Evolutionary conservation across 2,329 filamentous ascomycete genomes (phyloP), one percentile per base, ranked within the genome.

Genomic region (Neobulgaria alba): DNA sequence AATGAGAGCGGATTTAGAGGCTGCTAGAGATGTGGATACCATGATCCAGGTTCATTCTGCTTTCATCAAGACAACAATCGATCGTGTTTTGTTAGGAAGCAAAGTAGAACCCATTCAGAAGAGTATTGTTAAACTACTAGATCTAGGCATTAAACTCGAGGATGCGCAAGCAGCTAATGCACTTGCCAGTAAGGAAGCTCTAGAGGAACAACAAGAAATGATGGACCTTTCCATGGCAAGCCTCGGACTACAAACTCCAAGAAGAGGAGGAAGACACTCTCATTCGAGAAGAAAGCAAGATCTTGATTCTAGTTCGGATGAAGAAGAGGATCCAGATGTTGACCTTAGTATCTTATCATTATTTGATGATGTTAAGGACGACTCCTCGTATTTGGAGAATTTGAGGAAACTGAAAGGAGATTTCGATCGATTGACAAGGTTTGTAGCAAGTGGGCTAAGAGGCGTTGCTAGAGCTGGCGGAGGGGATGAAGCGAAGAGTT

Each of bases 401-500:
- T 57, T 92, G 31, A 61, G 57, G 30, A 69, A 70, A 32, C 72
- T 87, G 33, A 73, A 72, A 40, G 62, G 60, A 2, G 73, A 85
- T 37, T 85, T 85, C 52, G 73, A 81, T 41, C 71, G 72, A 32
- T 67, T 83, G 35, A 55, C 88, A 19, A 67, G 72, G 0, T 94
- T 94, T 58, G 69, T 92, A 10, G 72, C 72, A 2, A 77, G 80
- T 36, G 87, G 85, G 0, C 58, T 95, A 48, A 75, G 81, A 39
- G 82, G 82, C 8, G 76, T 92, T 8, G 80, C 85, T 36, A 73
- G 88, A 52, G 83, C 81, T 23, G 81, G 83, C 35, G 77, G 77
- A 19, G 78, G 85, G 63, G 50, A 52, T 7, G 52, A 53, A 14
- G 47, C 51, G 1, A 56, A 73, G 21, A 76, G 80, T 57, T 90